Conservation (phyloP, 352 stramenopile genomes). For the Phytophthora brassicae region DNA sequence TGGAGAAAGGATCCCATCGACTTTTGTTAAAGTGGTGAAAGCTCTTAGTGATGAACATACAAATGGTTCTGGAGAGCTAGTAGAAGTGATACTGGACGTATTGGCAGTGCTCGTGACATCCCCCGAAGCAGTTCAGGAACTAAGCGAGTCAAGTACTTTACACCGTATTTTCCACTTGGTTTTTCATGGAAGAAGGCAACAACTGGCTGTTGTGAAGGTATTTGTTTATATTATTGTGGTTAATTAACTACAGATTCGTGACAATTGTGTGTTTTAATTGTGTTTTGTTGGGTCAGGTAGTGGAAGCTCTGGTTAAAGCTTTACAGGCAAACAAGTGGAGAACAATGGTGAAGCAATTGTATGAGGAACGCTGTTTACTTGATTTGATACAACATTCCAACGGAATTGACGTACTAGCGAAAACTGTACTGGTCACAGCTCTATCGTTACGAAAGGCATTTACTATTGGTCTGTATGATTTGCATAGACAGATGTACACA, state of each 20-base stretch:
- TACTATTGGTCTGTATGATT: constrained; percentile 8
- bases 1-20: constrained; percentile 54
- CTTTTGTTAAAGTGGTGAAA: constrained; percentile 55
- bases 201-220: constrained; percentile 25
- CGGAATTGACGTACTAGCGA: constrained; percentile 23
- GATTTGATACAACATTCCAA: constrained; percentile 20
- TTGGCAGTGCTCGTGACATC: constrained; percentile 35
- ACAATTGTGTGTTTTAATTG: neutral
- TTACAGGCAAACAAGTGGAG: constrained; percentile 24
- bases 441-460: constrained; percentile 17
- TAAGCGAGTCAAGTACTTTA: constrained; percentile 47
- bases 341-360: constrained; percentile 28
- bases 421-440: constrained; percentile 22
- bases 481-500: constrained; percentile 34
- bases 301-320: constrained; percentile 27
- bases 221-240: neutral
- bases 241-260: neutral
- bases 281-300: constrained; percentile 25
- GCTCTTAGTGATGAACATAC: constrained; percentile 24
- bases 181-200: constrained; percentile 25
- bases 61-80: constrained; percentile 11
- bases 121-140: constrained; percentile 47
- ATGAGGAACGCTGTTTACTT: constrained; percentile 32
- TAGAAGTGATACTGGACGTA: constrained; percentile 29
- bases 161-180: constrained; percentile 54